Evolutionary conservation across 306 rosid species (phyloP).

Genomic region (Prunus kanzakura): DNA sequence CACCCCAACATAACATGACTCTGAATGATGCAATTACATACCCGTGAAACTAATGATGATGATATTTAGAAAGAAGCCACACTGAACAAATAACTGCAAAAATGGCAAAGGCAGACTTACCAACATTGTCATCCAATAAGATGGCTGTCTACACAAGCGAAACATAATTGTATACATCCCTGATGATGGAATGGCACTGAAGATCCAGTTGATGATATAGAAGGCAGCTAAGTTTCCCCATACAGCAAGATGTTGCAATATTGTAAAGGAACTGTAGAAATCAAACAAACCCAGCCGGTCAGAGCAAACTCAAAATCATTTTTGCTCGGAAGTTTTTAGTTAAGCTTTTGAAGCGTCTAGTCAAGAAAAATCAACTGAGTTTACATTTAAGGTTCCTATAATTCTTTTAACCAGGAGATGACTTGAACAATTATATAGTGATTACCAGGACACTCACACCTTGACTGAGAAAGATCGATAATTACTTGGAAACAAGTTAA

Average conservation of each 20-base stretch:
- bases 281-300: slow-evolving; percentile 31
- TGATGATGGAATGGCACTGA: slow-evolving; percentile 89
- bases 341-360: not conserved
- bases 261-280: slow-evolving; percentile 81
- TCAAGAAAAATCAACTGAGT: not conserved
- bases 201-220: slow-evolving; percentile 79
- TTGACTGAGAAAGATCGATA: not conserved
- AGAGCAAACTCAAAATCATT: slow-evolving; percentile 5
- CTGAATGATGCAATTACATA: not conserved
- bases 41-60: not conserved
- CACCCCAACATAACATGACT: not conserved
- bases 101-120: slow-evolving; percentile 48
- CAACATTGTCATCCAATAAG: slow-evolving; percentile 81
- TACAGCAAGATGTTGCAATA: slow-evolving; percentile 80
- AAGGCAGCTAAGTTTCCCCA: slow-evolving; percentile 93
- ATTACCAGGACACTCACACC: not conserved
- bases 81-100: not conserved
- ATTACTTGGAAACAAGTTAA: not conserved
- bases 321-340: slow-evolving; percentile 13
- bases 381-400: not conserved
- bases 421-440: not conserved
- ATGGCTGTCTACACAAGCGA: slow-evolving; percentile 79
- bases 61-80: not conserved
- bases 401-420: not conserved
- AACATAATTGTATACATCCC: slow-evolving; percentile 98